These are phyloP conservation scores for Xylaria curta DNA, from an alignment of 495 filamentous ascomycete genomes.

Conservation along the genomic window DNA sequence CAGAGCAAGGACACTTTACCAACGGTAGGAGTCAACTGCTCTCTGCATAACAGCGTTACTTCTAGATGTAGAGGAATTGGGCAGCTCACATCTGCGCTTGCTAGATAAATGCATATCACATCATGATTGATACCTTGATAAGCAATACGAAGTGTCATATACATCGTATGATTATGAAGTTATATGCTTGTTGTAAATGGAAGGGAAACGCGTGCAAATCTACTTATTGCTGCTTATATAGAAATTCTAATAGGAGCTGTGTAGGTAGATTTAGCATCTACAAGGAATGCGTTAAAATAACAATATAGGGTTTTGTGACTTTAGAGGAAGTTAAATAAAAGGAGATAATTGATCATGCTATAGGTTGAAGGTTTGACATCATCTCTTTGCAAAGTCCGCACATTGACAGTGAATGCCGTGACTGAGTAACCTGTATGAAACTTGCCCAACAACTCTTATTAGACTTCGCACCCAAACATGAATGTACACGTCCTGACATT, in stretches of 20 bases:
- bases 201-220: not conserved
- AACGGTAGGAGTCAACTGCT: not conserved
- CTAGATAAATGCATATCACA: not conserved
- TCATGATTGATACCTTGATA: not conserved
- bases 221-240: not conserved
- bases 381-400: no score
- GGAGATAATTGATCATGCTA: not conserved
- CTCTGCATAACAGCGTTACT: not conserved
- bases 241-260: not conserved
- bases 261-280: no score
- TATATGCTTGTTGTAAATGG: not conserved
- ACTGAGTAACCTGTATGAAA: no score
- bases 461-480: not conserved
- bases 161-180: not conserved
- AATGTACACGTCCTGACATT: not conserved
- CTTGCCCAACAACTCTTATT: not conserved
- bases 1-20: not conserved
- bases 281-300: not conserved
- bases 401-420: no score
- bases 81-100: not conserved
- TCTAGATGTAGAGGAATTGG: not conserved
- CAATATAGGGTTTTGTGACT: not conserved
- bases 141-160: not conserved
- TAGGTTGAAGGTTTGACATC: not conserved
- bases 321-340: not conserved